Percentiles rank a stretch among this genome's conserved stretches.
These are phyloP conservation scores for Quambalaria eucalypti DNA, from an alignment of 1,284 basidiomycete genomes.

Conservation along the genomic window DNA sequence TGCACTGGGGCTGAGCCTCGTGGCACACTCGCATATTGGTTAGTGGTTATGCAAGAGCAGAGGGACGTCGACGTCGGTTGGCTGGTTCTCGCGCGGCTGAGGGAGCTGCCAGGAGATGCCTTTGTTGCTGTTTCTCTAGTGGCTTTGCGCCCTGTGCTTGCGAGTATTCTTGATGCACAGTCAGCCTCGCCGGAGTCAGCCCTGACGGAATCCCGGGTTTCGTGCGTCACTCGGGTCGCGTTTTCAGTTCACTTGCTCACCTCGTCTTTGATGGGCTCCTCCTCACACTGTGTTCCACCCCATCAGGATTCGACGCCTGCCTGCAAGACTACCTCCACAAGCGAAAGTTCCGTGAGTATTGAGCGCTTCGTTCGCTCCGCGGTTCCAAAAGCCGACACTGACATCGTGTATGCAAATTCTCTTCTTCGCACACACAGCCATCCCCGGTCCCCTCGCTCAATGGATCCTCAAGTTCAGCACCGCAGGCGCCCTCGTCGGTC, in stretches of 20 bases:
- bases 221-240: too few relatives aligned
- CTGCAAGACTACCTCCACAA: conserved; percentile 75
- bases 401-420: background rate
- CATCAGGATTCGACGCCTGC: conserved; percentile 45
- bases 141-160: too few relatives aligned
- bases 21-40: conserved; percentile 87
- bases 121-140: too few relatives aligned
- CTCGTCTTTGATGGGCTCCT: background rate
- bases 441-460: conserved; percentile 59
- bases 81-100: too few relatives aligned
- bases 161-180: too few relatives aligned
- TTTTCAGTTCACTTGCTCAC: background rate
- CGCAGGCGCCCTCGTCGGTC: conserved; percentile 73
- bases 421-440: conserved; percentile 5
- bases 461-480: conserved; percentile 75
- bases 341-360: conserved; percentile 65
- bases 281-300: background rate
- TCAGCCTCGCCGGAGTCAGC: too few relatives aligned
- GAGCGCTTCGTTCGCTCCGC: conserved; percentile 31
- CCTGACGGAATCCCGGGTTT: too few relatives aligned
- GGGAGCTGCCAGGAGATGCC: too few relatives aligned
- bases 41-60: conserved; percentile 51
- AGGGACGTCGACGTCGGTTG: conserved; percentile 52
- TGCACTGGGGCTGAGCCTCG: conserved; percentile 70
- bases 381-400: background rate